A percentile compares a stretch with the other conserved stretches of the same genome.
Evolutionary conservation across 805 yeast species (phyloP).

Genomic region (Kluyveromyces aestuarii): DNA sequence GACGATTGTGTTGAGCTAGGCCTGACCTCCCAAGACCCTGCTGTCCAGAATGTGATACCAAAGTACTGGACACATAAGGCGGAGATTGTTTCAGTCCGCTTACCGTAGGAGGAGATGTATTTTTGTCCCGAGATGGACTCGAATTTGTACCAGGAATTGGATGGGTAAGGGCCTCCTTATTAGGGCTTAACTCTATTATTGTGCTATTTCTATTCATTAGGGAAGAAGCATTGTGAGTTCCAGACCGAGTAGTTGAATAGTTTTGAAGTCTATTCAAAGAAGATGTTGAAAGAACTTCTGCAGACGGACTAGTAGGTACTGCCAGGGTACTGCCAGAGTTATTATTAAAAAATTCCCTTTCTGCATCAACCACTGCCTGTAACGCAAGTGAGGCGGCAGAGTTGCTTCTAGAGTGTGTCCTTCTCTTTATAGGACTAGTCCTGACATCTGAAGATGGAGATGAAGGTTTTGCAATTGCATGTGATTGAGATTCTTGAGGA

Average conservation of each 20-base stretch:
- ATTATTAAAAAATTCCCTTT: constrained; percentile 19
- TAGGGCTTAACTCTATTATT: constrained; percentile 21
- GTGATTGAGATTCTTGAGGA: constrained; percentile 60
- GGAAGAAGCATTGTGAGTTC: constrained; percentile 4
- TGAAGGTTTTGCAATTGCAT: constrained; percentile 42
- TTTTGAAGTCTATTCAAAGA: constrained; percentile 4
- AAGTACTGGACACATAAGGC: not conserved
- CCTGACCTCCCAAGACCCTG: constrained; percentile 4
- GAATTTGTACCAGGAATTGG: not conserved
- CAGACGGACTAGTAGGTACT: constrained; percentile 13
- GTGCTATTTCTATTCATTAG: constrained; percentile 17
- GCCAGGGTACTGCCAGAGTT: constrained; percentile 4
- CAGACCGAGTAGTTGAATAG: constrained; percentile 1
- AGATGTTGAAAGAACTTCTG: constrained; percentile 7
- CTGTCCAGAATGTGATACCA: constrained; percentile 9
- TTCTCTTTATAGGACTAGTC: constrained; percentile 13
- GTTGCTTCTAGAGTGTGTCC: constrained; percentile 30
- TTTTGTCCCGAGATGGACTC: not conserved
- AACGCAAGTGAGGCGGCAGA: constrained; percentile 58
- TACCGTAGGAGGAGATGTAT: not conserved
- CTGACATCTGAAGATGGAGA: constrained; percentile 24
- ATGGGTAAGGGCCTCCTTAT: constrained; percentile 1
- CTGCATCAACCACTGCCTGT: constrained; percentile 67
- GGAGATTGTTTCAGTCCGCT: not conserved
- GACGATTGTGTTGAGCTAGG: constrained; percentile 18